Base-by-base conservation (phyloP, 805 yeast genomes). In the Cyberlindnera galapagoensis region DNA sequence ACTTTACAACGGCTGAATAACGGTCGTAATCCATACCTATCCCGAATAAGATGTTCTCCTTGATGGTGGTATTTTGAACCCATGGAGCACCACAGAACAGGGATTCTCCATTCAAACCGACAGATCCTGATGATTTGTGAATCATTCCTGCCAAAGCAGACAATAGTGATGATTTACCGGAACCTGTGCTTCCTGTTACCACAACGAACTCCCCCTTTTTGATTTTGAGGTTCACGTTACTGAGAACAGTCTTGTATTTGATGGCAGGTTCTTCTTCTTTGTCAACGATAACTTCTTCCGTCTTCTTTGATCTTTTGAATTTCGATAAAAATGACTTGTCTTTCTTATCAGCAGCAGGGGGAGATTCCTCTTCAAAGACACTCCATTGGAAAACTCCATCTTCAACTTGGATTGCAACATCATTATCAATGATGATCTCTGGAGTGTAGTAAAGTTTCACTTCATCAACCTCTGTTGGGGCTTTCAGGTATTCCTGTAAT, bases 51-150 rank as follows among this genome's bases (percentile, higher is more conserved):
- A 83, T 81, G 50, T 83, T 83, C 16, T 80, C 85, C 47, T 70
- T 71, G 14, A 85, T 74, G 0, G 94, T 79, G 2, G 81, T 71
- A 55, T 83, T 85, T 49, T 79, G 85, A 24, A 84, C 70, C 95
- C 94, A 85, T 9, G 87, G 87, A 18, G 67, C 67, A 19, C 85
- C 83, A 35, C 75, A 69, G 26, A 62, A 51, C n/a, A 65, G 49
- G 9, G 67, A 69, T 45, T 41, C 56, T 3, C 87, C 87, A 26
- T 57, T 53, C 8, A 80, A 60, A 0, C 51, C 34, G 24, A 94
- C 92, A 0, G 42, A 25, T 0, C 58, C 59, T 2, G n/a, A 3
- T 11, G 28, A n/a, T 39, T 69, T 68, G n/a, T 63, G 61, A 80
- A 84, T 81, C 22, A 69, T 63, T 1, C 94, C 94, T n/a, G 79